Conservation (phyloP, 345 rosid genomes). For the Melaleuca alternifolia region DNA sequence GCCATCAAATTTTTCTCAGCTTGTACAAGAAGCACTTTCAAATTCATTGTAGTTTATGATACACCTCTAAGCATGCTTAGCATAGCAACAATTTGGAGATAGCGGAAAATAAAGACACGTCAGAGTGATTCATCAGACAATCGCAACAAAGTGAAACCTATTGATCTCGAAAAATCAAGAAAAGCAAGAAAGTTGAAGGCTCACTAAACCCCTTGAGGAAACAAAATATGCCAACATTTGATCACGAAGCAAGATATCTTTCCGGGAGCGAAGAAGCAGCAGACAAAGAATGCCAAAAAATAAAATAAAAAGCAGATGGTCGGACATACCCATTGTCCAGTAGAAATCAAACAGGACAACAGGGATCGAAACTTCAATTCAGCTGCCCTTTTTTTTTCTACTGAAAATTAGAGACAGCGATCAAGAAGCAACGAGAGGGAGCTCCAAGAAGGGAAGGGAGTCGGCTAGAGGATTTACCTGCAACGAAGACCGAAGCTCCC, state of each 20-base stretch:
- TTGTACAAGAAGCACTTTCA: not conserved
- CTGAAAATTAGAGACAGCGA: not conserved
- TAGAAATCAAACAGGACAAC: not conserved
- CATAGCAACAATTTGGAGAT: not conserved
- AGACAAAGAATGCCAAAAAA: not conserved
- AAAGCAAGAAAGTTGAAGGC: not conserved
- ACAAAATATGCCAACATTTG: not conserved
- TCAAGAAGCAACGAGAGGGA: not conserved
- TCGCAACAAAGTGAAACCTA: not conserved
- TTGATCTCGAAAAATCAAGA: not conserved
- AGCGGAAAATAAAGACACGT: not conserved
- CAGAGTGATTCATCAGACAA: not conserved
- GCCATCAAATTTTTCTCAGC: not conserved
- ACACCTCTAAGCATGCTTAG: not conserved
- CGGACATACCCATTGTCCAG: not conserved
- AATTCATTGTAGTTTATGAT: not conserved
- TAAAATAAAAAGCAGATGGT: not conserved
- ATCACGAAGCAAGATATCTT: not conserved
- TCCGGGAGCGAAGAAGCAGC: not conserved
- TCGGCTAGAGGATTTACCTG: not conserved
- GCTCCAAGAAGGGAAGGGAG: not conserved
- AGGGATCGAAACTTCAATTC: not conserved
- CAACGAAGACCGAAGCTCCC: not conserved
- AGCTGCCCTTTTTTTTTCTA: not conserved
- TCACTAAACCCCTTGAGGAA: not conserved